phyloP scores from a whole-genome alignment of 176 grass and related monocot genomes.

The Triticum aestivum region IWGSC_CS_RefSeq_v2.1 NC_057798.1:467484555-467485054 shows the following conservation, averaged over 20 bases:
- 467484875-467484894: constrained; percentile 82
- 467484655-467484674: not conserved
- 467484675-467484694: not conserved
- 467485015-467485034: constrained; percentile 20
- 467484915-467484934: constrained; percentile 87
- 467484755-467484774: constrained; percentile 80
- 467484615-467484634: not conserved
- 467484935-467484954: constrained; percentile 72
- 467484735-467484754: constrained; percentile 64
- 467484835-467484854: not conserved
- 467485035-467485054: constrained; percentile 16
- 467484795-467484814: constrained; percentile 56
- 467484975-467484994: constrained; percentile 13
- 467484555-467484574: not conserved
- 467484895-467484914: constrained; percentile 84
- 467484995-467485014: not conserved
- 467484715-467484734: constrained; percentile 72
- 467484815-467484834: constrained; percentile 28
- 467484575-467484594: constrained; percentile 15
- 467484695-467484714: constrained; percentile 70
- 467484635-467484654: not conserved
- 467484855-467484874: constrained; percentile 56
- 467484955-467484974: constrained; percentile 61
- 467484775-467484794: constrained; percentile 68
- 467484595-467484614: not conserved